These are phyloP conservation scores for Mycena rosella DNA, from an alignment of 768 basidiomycete genomes.

Conservation along the genomic window DNA sequence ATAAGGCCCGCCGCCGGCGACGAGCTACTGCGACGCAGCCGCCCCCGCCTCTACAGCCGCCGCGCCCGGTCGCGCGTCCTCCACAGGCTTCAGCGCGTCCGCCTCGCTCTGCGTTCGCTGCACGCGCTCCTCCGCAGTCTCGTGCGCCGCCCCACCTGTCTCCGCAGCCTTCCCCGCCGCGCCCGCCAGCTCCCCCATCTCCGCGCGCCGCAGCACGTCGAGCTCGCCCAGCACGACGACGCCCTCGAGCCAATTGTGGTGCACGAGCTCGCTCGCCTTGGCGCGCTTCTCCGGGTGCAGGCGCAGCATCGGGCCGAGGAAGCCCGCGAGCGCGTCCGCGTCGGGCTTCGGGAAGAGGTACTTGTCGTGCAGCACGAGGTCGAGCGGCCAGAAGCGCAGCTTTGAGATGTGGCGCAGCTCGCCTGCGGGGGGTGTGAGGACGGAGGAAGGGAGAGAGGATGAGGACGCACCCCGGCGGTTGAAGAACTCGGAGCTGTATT, in stretches of 20 bases:
- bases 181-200: slow-evolving; percentile 59
- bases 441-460: slow-evolving; percentile 10
- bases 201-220: slow-evolving; percentile 78
- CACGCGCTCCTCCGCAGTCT: slow-evolving; percentile 39
- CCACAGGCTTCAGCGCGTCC: slow-evolving; percentile 50
- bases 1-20: slow-evolving; percentile 6
- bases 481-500: slow-evolving; percentile 96
- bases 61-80: slow-evolving; percentile 11
- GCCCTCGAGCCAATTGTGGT: slow-evolving; percentile 90
- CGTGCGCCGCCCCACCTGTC: slow-evolving; percentile 27
- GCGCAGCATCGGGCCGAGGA: slow-evolving; percentile 91
- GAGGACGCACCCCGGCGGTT: slow-evolving; percentile 83
- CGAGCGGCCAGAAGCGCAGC: slow-evolving; percentile 91
- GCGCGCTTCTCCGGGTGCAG: slow-evolving; percentile 92
- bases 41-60: slow-evolving; percentile 4
- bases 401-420: slow-evolving; percentile 96
- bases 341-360: slow-evolving; percentile 91
- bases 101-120: slow-evolving; percentile 55
- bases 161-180: slow-evolving; percentile 20
- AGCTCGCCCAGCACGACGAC: slow-evolving; percentile 92
- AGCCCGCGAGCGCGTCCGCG: slow-evolving; percentile 83
- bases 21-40: not conserved
- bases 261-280: slow-evolving; percentile 85
- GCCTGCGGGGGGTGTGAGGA: slow-evolving; percentile 45
- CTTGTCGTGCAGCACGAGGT: slow-evolving; percentile 90